Evolutionary conservation across 2,329 filamentous ascomycete genomes (phyloP), one percentile per base, ranked within the genome.

Genomic region (Talaromyces amestolkiae): DNA sequence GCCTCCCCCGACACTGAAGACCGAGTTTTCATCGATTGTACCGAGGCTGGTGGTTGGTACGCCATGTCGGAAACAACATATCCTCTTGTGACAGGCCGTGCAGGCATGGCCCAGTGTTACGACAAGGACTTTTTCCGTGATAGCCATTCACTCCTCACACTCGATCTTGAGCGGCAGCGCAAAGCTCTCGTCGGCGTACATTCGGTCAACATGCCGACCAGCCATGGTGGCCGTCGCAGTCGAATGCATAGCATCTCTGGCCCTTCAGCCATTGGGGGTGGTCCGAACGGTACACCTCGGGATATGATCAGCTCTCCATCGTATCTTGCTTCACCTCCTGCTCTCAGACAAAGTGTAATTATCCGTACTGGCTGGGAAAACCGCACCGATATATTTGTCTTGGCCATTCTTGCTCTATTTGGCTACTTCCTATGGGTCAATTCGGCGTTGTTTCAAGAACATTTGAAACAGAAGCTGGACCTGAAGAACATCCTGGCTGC

Each of bases 31-130:
- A 84, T 98, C 66, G 97, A 97, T 75, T 90, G 89, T 70, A 97
- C 93, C 1, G 87, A 91, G 64, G 82, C 84, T n/a, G 94, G 93
- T 35, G 91, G 91, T 67, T 98, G 94, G 93, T 99, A 94, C 76
- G 95, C 93, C 37, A 85, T 98, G 79, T 97, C 94, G 1, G 94
- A 96, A 65, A 85, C 84, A 47, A 88, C 88, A 9, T 98, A 97
- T 71, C 95, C 95, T 3, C 84, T 94, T 10, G 92, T 97, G 33
- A 89, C 93, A 24, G 87, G 92, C 62, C 89, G 84, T 47, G 87
- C 87, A 4, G 80, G 82, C 27, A 78, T 81, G 68, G 87, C 87
- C 9, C 77, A 82, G 62, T 87, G 84, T 72, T 87, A 87, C 69
- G 81, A 82, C 58, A 81, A 82, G 63, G 81, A 82, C 65, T 88